Base-by-base conservation (phyloP, 768 basidiomycete species). In the Lactifluus volemus region DNA sequence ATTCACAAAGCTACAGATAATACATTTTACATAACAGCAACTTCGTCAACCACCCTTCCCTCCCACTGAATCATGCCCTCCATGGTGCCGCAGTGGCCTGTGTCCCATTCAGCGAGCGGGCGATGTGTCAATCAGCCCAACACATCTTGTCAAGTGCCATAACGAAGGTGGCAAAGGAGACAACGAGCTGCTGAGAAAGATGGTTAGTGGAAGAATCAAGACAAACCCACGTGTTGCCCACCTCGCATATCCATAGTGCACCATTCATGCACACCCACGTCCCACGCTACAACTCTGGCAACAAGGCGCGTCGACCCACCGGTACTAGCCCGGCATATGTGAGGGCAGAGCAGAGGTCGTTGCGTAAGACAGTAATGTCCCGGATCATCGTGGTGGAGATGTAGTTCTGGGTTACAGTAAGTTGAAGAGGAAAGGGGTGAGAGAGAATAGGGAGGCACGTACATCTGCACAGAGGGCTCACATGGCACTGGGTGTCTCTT, bases 231-330 rank as follows among this genome's bases (percentile, higher is more conserved):
- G 25, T 2, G 25, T 25, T 25, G 38, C 38, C 9, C 12, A 12
- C 71, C 69, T 51, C 76, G 75, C 53, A 87, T 71, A 70, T 96
- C 93, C 65, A 80, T 89, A 63, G 93, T 79, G 71, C 86, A 86
- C 78, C 86, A 89, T 69, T 97, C 92, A 61, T 83, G 83, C 21
- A 92, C 92, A 41, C 81, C 81, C 67, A 92, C 89, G 63, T 93
- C 92, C 45, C 91, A 85, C 67, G 87, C 88, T 10, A 96, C 53
- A 91, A 79, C 19, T 73, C 72, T 1, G 80, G 70, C 1, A 79
- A 75, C 10, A 74, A 71, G 0, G 84, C 78, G 2, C 69, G 75
- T 11, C 79, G 77, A 29, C 73, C 71, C 1, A 74, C 67, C 1
- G 81, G 79, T 42, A 88, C 75, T 68, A 95, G 84, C 5, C 90